These are phyloP conservation scores for Plasmodium sp. DNA, from an alignment of 169 alveolate genomes.

Conservation along the genomic window DNA sequence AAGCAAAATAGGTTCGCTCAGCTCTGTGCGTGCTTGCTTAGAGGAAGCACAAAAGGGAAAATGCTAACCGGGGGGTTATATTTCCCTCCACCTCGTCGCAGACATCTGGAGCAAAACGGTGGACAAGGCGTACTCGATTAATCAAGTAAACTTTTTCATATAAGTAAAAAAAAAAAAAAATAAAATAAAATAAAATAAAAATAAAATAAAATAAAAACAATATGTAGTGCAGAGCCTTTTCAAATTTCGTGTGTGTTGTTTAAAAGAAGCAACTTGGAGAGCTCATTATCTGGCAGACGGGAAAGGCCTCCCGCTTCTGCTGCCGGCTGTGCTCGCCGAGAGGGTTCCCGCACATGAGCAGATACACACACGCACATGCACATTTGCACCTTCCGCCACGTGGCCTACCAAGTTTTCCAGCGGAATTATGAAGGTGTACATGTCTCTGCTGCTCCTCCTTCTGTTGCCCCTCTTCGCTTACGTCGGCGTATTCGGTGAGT, in stretches of 20 bases:
- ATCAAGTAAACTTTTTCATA: conserved; percentile 29
- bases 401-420: conserved; percentile 19
- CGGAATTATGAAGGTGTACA: conserved; percentile 42
- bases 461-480: conserved; percentile 43
- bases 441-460: conserved; percentile 15
- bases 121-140: conserved; percentile 63
- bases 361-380: not conserved
- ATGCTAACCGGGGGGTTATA: not conserved
- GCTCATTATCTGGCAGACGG: not conserved
- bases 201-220: too few species aligned
- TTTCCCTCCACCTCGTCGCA: not conserved
- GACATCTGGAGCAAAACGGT: conserved; percentile 68
- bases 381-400: not conserved
- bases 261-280: not conserved
- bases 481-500: conserved; percentile 62
- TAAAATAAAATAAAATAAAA: not conserved
- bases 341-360: not conserved
- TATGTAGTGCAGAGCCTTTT: not conserved
- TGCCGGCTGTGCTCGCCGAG: not conserved
- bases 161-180: not conserved
- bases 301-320: not conserved
- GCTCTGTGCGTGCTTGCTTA: not conserved
- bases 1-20: conserved; percentile 31
- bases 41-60: not conserved
- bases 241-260: not conserved